Conservation (phyloP, 2,329 filamentous ascomycete genomes). For the Neurospora crassa region DNA sequence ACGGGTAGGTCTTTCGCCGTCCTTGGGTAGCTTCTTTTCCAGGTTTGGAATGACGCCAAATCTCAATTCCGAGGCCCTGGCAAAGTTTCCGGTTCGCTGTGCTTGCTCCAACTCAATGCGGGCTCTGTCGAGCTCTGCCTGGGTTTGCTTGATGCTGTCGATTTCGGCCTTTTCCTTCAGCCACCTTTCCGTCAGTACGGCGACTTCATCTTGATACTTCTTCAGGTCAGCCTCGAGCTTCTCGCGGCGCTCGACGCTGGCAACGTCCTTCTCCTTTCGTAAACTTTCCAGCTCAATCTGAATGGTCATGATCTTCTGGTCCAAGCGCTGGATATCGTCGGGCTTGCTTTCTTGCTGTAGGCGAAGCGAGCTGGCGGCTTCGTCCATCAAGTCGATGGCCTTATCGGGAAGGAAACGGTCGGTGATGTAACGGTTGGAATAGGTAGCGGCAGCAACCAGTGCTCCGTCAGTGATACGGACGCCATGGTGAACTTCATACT, state of each 20-base stretch:
- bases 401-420: conserved; percentile 95
- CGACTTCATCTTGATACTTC: conserved; percentile 65
- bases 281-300: conserved; percentile 94
- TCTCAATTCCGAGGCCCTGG: conserved; percentile 77
- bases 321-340: conserved; percentile 83
- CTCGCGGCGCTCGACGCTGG: conserved; percentile 77
- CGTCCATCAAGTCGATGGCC: conserved; percentile 93
- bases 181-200: conserved; percentile 73
- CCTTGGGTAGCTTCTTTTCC: conserved; percentile 69
- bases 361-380: conserved; percentile 82
- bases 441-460: conserved; percentile 80
- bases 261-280: conserved; percentile 85
- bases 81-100: conserved; percentile 82
- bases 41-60: conserved; percentile 80
- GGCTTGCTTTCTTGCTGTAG: conserved; percentile 96
- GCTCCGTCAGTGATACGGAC: conserved; percentile 90
- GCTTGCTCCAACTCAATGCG: conserved; percentile 79
- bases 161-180: conserved; percentile 82
- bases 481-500: conserved; percentile 95
- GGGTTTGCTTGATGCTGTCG: conserved; percentile 74
- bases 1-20: conserved; percentile 41
- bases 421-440: conserved; percentile 93
- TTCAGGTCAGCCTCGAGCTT: conserved; percentile 74
- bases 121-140: conserved; percentile 81
- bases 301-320: conserved; percentile 93